Percentiles rank a stretch among this genome's conserved stretches.
Conservation (phyloP, 108 stramenopile genomes). For the Nitzschia sp. region DNA sequence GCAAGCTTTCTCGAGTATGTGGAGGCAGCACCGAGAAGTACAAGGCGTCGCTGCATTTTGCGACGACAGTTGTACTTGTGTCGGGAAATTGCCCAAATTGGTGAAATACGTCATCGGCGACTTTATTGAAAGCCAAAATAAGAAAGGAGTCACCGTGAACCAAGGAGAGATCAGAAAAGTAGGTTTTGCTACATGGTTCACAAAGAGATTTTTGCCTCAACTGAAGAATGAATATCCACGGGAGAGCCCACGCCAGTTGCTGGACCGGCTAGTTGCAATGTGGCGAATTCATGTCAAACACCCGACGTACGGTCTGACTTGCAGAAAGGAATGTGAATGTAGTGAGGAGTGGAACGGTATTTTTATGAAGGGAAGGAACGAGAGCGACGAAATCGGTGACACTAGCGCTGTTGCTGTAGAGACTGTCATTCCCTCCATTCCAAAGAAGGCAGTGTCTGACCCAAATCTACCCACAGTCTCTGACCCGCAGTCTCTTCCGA, state of each 20-base stretch:
- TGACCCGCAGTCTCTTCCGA: too few relatives aligned
- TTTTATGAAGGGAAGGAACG: conserved; percentile 22
- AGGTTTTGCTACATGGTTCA: conserved; percentile 24
- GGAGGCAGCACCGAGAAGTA: conserved; percentile 21
- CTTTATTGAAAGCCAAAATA: conserved; percentile 11
- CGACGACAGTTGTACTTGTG: conserved; percentile 19
- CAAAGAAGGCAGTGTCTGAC: too few relatives aligned
- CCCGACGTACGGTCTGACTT: conserved; percentile 21
- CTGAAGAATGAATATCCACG: conserved; percentile 20
- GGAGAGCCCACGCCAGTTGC: conserved; percentile 15
- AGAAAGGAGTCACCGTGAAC: conserved; percentile 8
- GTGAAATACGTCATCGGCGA: conserved; percentile 11
- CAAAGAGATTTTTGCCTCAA: conserved; percentile 15
- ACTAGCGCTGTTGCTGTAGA: too few relatives aligned
- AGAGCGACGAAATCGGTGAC: too few relatives aligned
- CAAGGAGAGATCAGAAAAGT: not conserved
- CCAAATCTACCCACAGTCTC: too few relatives aligned
- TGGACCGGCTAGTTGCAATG: conserved; percentile 25
- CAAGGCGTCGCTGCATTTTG: conserved; percentile 13
- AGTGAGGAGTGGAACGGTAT: conserved; percentile 27
- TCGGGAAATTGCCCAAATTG: conserved; percentile 9
- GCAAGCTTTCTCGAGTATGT: conserved; percentile 18
- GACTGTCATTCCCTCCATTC: too few relatives aligned
- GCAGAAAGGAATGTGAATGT: conserved; percentile 20
- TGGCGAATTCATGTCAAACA: conserved; percentile 20